Conservation (phyloP, 177 flowering plant species). For the Vitis hybrid region DNA sequence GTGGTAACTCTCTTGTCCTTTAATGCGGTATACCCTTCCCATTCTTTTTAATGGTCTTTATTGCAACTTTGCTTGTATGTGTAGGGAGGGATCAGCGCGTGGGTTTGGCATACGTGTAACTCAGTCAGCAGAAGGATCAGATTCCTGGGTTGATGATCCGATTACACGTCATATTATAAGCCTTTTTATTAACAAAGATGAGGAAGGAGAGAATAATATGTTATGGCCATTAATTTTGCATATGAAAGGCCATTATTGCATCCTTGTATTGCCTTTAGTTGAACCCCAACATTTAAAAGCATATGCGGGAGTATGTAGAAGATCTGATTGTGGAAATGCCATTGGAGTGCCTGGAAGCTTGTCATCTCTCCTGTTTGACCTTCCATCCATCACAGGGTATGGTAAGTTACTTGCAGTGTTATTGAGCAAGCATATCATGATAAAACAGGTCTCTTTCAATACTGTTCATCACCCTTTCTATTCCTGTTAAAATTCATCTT, state of each 20-base stretch:
- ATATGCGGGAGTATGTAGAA: slow-evolving; percentile 53
- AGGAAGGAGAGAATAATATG: slow-evolving; percentile 37
- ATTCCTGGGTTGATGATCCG: slow-evolving; percentile 99
- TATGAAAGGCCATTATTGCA: slow-evolving; percentile 56
- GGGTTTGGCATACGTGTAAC: slow-evolving; percentile 81
- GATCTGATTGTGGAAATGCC: slow-evolving; percentile 86
- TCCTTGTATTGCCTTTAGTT: slow-evolving; percentile 86
- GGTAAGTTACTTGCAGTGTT: slow-evolving; percentile 62
- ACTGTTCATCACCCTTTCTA: neutral
- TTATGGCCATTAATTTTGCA: slow-evolving; percentile 91
- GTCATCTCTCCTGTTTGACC: slow-evolving; percentile 80
- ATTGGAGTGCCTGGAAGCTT: slow-evolving; percentile 65
- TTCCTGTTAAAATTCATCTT: neutral
- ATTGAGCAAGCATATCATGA: neutral
- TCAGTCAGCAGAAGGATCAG: slow-evolving; percentile 79
- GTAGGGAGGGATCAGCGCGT: slow-evolving; percentile 85
- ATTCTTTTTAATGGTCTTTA: neutral
- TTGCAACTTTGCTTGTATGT: neutral
- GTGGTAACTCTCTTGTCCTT: neutral
- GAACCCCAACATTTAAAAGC: slow-evolving; percentile 75
- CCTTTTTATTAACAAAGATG: slow-evolving; percentile 60
- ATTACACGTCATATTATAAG: slow-evolving; percentile 86
- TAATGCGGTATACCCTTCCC: neutral
- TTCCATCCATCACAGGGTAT: slow-evolving; percentile 99
- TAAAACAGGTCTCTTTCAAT: neutral